Conservation (phyloP, 345 rosid species). For the Firmiana major region DNA sequence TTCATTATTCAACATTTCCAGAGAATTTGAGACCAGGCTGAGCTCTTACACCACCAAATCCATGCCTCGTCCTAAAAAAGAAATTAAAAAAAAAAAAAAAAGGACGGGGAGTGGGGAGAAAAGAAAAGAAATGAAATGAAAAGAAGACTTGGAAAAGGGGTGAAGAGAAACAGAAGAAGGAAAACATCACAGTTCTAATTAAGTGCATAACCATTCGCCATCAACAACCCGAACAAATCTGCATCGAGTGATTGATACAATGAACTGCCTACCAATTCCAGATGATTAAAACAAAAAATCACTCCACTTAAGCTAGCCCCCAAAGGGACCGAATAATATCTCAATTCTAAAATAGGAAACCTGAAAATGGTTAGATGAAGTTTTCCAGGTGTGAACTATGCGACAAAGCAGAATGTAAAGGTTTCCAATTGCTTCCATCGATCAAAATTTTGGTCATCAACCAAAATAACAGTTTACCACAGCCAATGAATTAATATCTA, state of each 20-base stretch:
- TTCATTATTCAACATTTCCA: slow-evolving; percentile 1
- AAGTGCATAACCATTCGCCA: not conserved
- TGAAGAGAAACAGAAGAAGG: not conserved
- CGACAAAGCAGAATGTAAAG: not conserved
- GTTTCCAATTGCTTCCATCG: not conserved
- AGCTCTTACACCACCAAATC: slow-evolving; percentile 13
- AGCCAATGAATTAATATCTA: not conserved
- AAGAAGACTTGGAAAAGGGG: not conserved
- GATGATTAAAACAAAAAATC: not conserved
- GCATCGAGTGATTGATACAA: not conserved
- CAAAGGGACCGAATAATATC: not conserved
- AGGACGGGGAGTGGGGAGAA: not conserved
- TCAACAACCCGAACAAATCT: not conserved
- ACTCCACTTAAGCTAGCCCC: not conserved
- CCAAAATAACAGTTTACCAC: not conserved
- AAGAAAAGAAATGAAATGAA: not conserved
- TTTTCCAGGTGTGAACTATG: not conserved
- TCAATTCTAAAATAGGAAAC: not conserved
- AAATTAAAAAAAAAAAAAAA: not conserved
- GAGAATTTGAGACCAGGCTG: not conserved
- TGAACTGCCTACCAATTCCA: not conserved
- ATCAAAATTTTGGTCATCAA: not conserved
- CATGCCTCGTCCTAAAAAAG: slow-evolving; percentile 12
- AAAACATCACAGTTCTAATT: not conserved
- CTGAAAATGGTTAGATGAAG: not conserved